These are phyloP conservation scores for Aschersonia sp. DNA, from an alignment of 2,329 filamentous ascomycete genomes.

Conservation along the genomic window DNA sequence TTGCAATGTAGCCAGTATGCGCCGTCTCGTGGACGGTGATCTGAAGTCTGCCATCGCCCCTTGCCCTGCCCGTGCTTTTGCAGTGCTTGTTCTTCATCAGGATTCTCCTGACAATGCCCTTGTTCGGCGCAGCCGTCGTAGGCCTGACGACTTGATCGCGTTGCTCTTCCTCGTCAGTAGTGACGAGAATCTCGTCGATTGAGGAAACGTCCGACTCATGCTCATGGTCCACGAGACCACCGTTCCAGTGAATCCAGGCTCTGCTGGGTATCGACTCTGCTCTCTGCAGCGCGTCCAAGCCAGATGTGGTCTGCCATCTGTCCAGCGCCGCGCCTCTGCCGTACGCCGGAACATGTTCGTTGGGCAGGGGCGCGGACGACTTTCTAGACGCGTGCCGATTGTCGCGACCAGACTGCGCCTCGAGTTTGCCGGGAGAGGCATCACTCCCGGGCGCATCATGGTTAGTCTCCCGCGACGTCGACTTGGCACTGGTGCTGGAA, in stretches of 20 bases:
- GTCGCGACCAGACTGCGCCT: neutral
- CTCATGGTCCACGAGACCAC: neutral
- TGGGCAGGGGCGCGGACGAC: neutral
- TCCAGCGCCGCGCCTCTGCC: conserved; percentile 1
- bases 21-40: conserved; percentile 60
- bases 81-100: conserved; percentile 40
- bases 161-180: neutral
- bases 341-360: neutral
- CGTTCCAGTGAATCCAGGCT: conserved; percentile 3
- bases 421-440: conserved; percentile 1
- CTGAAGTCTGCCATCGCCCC: conserved; percentile 54
- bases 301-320: conserved; percentile 3
- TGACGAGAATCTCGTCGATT: neutral
- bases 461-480: neutral
- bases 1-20: conserved; percentile 58
- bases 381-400: neutral
- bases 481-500: neutral
- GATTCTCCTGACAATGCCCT: conserved; percentile 1
- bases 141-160: neutral
- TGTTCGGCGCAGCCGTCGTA: neutral
- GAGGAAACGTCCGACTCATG: conserved; percentile 1
- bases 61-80: conserved; percentile 49
- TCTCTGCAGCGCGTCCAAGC: conserved; percentile 1
- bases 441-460: neutral
- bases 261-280: conserved; percentile 4